These are phyloP conservation scores for Sophora flavescens DNA, from an alignment of 306 rosid species.

Conservation along the genomic window DNA sequence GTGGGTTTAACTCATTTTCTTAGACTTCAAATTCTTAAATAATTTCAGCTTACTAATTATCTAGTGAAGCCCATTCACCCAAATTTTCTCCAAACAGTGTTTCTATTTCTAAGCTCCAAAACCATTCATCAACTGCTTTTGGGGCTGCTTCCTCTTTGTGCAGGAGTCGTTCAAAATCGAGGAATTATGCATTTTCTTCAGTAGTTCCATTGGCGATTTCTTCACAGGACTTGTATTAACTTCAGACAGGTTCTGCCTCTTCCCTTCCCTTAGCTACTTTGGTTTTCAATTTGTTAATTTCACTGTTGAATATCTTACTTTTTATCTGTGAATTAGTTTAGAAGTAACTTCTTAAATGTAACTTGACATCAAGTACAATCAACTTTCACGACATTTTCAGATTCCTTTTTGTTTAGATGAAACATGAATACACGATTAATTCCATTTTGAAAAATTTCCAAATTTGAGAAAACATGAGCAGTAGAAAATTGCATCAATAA, in stretches of 20 bases:
- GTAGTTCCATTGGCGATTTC: conserved; percentile 17
- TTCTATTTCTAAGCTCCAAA: conserved; percentile 24
- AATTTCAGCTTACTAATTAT: conserved; percentile 17
- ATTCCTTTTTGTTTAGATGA: background rate
- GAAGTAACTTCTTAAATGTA: background rate
- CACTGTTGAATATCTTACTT: background rate
- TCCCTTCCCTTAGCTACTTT: background rate
- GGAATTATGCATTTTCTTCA: background rate
- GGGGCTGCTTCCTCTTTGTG: background rate
- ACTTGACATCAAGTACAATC: background rate
- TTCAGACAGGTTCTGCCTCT: background rate
- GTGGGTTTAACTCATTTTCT: background rate
- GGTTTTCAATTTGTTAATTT: background rate
- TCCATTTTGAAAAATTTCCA: background rate
- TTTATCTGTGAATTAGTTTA: background rate
- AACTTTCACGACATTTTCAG: background rate
- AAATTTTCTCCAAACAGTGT: background rate
- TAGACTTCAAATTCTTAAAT: background rate
- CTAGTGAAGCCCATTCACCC: conserved; percentile 12
- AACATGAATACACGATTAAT: background rate
- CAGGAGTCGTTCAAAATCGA: background rate
- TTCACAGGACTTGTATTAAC: background rate
- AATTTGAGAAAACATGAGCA: background rate
- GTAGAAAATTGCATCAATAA: background rate
- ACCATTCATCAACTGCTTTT: background rate